Conservation (phyloP, 345 rosid species). For the Eucalyptus regnans region DNA sequence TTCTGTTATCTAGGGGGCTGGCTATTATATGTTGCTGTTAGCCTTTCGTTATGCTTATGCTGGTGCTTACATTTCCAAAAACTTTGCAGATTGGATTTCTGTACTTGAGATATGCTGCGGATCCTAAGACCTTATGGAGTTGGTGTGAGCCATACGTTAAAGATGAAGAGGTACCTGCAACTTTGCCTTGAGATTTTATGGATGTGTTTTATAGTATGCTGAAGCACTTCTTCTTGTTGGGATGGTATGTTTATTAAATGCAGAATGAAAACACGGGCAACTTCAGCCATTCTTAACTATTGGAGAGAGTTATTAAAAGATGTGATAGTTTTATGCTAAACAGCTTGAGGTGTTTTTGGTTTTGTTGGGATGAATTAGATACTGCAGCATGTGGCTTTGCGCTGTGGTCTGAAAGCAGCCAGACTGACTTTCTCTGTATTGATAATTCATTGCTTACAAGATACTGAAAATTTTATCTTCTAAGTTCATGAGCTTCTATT, state of each 20-base stretch:
- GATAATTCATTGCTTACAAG: not conserved
- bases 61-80: not conserved
- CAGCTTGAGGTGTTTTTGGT: not conserved
- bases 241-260: not conserved
- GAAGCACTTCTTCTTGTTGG: not conserved
- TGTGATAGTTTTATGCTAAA: not conserved
- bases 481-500: not conserved
- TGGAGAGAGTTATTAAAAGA: not conserved
- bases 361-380: not conserved
- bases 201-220: not conserved
- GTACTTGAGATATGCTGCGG: constrained; percentile 89
- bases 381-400: not conserved
- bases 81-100: constrained; percentile 87
- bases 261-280: not conserved
- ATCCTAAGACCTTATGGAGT: constrained; percentile 87
- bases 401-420: not conserved
- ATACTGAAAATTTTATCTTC: not conserved
- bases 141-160: constrained; percentile 88
- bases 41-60: not conserved
- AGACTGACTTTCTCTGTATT: not conserved
- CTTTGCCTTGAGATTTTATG: not conserved
- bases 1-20: not conserved
- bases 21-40: not conserved
- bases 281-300: not conserved
- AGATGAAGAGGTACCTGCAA: constrained; percentile 75